These are phyloP conservation scores for Perilla frutescens DNA, from an alignment of 257 asterid species.

Conservation along the genomic window DNA sequence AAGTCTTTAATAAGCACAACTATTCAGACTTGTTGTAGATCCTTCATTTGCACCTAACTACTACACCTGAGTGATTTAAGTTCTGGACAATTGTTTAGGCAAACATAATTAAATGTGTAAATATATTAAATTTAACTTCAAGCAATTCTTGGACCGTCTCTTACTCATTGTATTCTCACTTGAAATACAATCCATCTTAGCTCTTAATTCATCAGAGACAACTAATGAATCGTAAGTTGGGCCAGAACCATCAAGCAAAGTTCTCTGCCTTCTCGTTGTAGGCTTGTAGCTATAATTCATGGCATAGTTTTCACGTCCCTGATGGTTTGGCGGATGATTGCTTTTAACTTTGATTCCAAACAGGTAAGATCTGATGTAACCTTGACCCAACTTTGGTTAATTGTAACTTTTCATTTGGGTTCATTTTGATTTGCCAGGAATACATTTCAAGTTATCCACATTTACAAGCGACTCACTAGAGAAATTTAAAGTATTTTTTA, in stretches of 20 bases:
- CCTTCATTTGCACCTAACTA: background rate
- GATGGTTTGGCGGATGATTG: background rate
- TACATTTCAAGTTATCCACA: background rate
- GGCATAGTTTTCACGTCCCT: background rate
- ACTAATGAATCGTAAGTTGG: no score
- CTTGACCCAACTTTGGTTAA: background rate
- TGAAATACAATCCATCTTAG: background rate
- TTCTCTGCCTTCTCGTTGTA: background rate
- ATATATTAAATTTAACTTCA: background rate
- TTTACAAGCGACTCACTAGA: no score
- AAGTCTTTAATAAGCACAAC: no score
- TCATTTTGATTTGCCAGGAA: background rate
- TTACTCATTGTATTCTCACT: conserved; percentile 10
- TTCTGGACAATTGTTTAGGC: background rate
- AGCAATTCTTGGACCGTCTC: background rate
- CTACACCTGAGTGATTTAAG: background rate
- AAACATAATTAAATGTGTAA: background rate
- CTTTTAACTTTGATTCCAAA: background rate
- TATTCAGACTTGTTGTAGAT: background rate
- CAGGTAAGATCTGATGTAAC: background rate
- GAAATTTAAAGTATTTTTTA: no score
- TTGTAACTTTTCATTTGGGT: background rate
- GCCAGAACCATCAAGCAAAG: no score
- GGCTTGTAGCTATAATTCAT: background rate
- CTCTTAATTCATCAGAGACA: no score